Base-by-base conservation (phyloP, 352 stramenopile species). In the Pythium sukuiense region DNA sequence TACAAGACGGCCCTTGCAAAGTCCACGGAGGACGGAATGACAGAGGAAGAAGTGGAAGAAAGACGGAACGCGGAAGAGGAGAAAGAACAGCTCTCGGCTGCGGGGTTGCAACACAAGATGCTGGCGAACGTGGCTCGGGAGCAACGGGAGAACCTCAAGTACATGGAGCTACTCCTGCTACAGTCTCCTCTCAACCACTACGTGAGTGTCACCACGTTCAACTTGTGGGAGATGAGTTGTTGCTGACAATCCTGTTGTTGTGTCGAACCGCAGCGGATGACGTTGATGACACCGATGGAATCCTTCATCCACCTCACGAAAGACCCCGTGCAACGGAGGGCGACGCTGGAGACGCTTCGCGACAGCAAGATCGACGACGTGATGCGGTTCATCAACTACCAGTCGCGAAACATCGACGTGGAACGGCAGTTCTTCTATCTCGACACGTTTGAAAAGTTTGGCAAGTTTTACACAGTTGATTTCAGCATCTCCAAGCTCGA, bases 231-330 rank as follows among this genome's bases (percentile, higher is more conserved):
- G n/a, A n/a, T n/a, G n/a, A n/a, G n/a, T n/a, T n/a, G n/a, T n/a
- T n/a, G 27, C 41, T 20, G 27, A 43, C n/a, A n/a, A n/a, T n/a
- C n/a, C n/a, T 29, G 18, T 57, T 63, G 30, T 73, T 30, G 63
- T 49, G 0, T 27, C 4, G 0, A n/a, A 52, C 37, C 64, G 29
- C 49, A 89, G 81, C 72, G 79, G 18, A 71, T 75, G 65, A 82
- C 81, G 41, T 65, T 89, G 16, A 89, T 89, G 81, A 86, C 79
- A 14, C 81, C 81, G 13, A 89, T 89, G 78, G 81, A 87, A 60
- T 83, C 75, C 61, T 83, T 72, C 62, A 87, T 89, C 55, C 77
- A 77, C 3, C 76, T 89, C 7, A 63, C 71, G 0, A 72, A 70
- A 27, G 75, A 89, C 56, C 73, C 70, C 3, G 35, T 24, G 11